Evolutionary conservation across 106 monocot genomes (phyloP).

Genomic region (Triglochin maritima): DNA sequence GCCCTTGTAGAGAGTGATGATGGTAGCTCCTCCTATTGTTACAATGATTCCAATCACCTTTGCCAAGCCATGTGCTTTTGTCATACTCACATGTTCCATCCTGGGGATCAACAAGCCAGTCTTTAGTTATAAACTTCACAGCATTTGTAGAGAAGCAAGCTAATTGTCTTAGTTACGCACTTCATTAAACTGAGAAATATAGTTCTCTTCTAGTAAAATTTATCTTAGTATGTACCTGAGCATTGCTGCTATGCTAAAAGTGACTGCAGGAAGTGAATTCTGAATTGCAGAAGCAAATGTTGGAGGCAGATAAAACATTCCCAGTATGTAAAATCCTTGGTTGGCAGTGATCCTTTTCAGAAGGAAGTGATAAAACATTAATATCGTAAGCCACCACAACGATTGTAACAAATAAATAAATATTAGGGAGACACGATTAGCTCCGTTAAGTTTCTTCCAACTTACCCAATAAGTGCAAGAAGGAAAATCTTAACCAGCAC

Average conservation of each 20-base stretch:
- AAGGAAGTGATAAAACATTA: neutral
- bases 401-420: neutral
- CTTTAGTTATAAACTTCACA: too few species aligned
- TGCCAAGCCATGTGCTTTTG: conserved; percentile 45
- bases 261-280: conserved; percentile 67
- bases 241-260: conserved; percentile 68
- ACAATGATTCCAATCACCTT: conserved; percentile 68
- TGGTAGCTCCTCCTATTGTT: conserved; percentile 65
- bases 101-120: too few species aligned
- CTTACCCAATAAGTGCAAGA: conserved; percentile 71
- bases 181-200: neutral
- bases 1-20: conserved; percentile 82
- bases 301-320: conserved; percentile 68
- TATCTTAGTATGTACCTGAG: conserved; percentile 30
- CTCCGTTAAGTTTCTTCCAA: neutral
- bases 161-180: too few species aligned
- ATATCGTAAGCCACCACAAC: neutral
- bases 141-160: neutral
- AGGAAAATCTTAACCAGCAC: conserved; percentile 54
- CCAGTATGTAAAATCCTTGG: conserved; percentile 78
- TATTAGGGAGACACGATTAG: neutral
- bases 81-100: conserved; percentile 53
- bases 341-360: conserved; percentile 62
- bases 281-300: conserved; percentile 89
- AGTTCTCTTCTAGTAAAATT: neutral